Base-by-base conservation (phyloP, 2,329 filamentous ascomycete genomes). In the Clarireedia paspali region DNA sequence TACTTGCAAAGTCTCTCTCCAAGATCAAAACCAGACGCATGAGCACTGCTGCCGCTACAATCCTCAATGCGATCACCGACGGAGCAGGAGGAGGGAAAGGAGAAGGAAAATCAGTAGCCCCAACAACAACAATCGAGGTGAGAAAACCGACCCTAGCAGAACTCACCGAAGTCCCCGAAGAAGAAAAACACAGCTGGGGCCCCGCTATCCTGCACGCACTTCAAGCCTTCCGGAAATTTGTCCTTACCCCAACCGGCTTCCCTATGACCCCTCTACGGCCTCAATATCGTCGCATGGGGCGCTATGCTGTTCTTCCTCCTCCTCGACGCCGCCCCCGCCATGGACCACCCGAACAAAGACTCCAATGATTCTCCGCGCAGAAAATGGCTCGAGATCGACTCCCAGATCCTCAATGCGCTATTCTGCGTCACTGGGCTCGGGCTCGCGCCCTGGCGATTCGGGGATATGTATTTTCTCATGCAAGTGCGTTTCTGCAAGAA, bases 281-380 rank as follows among this genome's bases (percentile, higher is more conserved):
- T 92, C 55, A 91, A 91, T 59, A 81, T 95, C 15, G 81, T 95
- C 6, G 90, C 87, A 0, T 95, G 89, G 89, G 89, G 89, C 47
- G 89, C 87, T 52, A 95, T 95, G 89, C 78, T 95, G n/a, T 94
- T 95, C 72, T 75, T 95, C 17, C 76, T 95, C 2, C 81, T 95
- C 24, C 85, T 84, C 73, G 87, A 89, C 62, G 88, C 77, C 57
- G 75, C 81, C 2, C 84, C 85, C 3, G 81, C 82, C 59, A 89
- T 89, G 86, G 89, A 88, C 75, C 72, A 77, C 64, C 84, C 78
- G 0, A 73, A 73, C 46, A 90, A 87, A 72, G 77, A 88, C 65
- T 75, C 86, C 61, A 83, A 88, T 67, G 73, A 88, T 64, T 89
- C 87, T 0, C 83, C 88, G 1, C 80, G 89, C 15, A 78, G 86